Evolutionary conservation across 805 yeast species (phyloP), one percentile per base, ranked within the genome.

Genomic region (Nakazawaea anatomiae): DNA sequence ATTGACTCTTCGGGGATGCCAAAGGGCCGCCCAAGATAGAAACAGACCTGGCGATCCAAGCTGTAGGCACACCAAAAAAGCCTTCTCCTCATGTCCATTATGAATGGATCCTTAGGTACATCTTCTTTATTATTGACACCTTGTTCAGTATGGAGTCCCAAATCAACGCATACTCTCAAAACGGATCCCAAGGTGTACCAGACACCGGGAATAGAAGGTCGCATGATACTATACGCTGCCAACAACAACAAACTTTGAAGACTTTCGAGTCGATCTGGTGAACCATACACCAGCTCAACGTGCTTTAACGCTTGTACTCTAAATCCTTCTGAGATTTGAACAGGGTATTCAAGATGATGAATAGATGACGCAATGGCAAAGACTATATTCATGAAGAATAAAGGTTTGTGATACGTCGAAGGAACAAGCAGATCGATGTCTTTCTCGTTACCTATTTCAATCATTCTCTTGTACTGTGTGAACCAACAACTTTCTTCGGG

Each of bases 41-140:
- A 83, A 62, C 96, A 86, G 8, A 89, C 82, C 62, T 89, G 96
- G 28, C 97, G 69, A 64, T 90, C 97, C 50, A 91, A 67, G 1
- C 91, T 78, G 63, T 90, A 90, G 1, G 92, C 82, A 63, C 96
- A 86, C 97, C 97, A 90, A 59, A 91, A 90, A 30, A 88, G 63
- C 42, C 95, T 68, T 57, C 95, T 73, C 52, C 95, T 72, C 65
- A 85, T 67, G 60, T 90, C 97, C 34, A 77, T 68, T 0, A 77
- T 70, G 58, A 77, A 82, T 0, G 85, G 77, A 54, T 82, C 82
- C 50, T 68, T 66, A 30, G 6, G 27, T 66, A 65, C 46, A 47
- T 55, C 50, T 72, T 65, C 39, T 54, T 58, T 47, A 55, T 62
- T 53, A 41, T 64, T n/a, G 32, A 49, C 44, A 14, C 57, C 48